Base-by-base conservation (phyloP, 176 grass and related monocot species). In the Oryza glaberrima region DNA sequence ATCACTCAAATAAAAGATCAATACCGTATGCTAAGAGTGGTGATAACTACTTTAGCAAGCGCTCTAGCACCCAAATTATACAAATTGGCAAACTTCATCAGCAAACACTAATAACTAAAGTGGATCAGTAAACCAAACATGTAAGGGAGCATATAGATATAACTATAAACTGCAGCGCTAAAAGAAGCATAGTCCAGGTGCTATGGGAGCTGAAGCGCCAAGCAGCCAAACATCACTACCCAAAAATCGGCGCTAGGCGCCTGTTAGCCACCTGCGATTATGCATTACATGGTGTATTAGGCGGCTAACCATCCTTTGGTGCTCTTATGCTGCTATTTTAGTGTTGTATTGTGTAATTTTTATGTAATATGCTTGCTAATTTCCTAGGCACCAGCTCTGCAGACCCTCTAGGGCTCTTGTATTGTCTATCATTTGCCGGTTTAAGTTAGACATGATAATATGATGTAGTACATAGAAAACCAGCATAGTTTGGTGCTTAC, bases 361-460 rank as follows among this genome's bases (percentile, higher is more conserved):
- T 14, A 19, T 54, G 16, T 54, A 19, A 54, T 6, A 54, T 54
- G 16, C 51, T 54, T 54, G 51, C 14, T 54, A 19, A 54, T 54
- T 54, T 54, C 51, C 49, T 16, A 52, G 49, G 14, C 49, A 5
- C 49, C 4, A 51, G 14, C 48, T 10, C 14, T 51, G 0, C 48
- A 3, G 48, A 51, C 48, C 48, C 48, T 51, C 48, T 51, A 16
- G 49, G 13, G 51, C 38, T 40, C 38, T 40, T 40, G 38, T 40
- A 1, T 40, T 40, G 38, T 7, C 38, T 40, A 26, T 26, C 38
- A 40, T 40, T 40, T 51, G 25, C 12, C 54, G 56, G 75, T 77
- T 77, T n/a, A 88, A 36, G 25, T 30, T 70, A 67, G 15, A 88
- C 70, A 32, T 28, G 26, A 79, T 58, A 19, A 78, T 5, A 78